Conservation (phyloP, 352 stramenopile species). For the Globisporangium spinosum region DNA sequence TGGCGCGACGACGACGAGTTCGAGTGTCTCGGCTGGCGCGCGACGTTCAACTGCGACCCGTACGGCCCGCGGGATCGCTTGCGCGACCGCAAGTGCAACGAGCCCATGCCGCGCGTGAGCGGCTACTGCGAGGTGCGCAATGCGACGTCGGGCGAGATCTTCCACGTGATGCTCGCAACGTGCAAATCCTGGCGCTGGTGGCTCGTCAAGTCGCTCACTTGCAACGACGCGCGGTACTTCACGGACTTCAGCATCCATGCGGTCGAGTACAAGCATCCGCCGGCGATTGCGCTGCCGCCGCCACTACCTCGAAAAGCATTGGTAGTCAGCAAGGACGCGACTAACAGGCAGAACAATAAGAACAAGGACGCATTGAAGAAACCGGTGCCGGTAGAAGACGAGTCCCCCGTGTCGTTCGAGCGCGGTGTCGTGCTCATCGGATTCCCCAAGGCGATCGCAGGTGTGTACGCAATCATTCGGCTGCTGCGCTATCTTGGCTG, state of each 20-base stretch:
- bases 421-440: conserved; percentile 68
- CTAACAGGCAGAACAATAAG: background rate
- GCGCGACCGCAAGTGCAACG: conserved; percentile 41
- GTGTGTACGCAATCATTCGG: conserved; percentile 67
- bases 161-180: conserved; percentile 68
- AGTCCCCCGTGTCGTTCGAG: conserved; percentile 10
- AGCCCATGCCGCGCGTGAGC: conserved; percentile 40
- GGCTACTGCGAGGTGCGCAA: conserved; percentile 78
- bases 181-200: conserved; percentile 68
- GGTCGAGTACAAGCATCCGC: conserved; percentile 35
- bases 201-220: conserved; percentile 51
- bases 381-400: background rate
- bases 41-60: conserved; percentile 61
- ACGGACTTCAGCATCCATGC: conserved; percentile 68
- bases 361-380: conserved; percentile 12
- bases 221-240: conserved; percentile 52
- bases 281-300: conserved; percentile 7
- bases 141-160: conserved; percentile 41
- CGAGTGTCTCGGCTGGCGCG: conserved; percentile 70
- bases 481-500: conserved; percentile 47
- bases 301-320: background rate
- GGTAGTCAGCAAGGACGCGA: background rate
- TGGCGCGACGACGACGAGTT: conserved; percentile 61
- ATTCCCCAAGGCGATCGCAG: conserved; percentile 63
- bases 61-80: conserved; percentile 42